Conservation (phyloP, 169 alveolate species). For the Eimeria necatrix region DNA sequence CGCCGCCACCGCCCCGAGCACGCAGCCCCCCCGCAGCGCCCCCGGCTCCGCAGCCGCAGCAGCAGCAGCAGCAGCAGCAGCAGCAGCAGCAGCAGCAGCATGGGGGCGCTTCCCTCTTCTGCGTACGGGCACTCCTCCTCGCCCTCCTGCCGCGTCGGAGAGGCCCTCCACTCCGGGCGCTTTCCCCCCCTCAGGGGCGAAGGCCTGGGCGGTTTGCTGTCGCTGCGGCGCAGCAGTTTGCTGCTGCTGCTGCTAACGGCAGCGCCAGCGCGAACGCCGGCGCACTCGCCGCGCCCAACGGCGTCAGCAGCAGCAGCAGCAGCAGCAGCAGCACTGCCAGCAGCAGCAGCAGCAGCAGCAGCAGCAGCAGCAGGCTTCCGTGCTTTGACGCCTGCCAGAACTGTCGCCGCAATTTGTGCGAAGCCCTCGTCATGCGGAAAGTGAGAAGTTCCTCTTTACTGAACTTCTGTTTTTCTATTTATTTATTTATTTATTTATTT, state of each 20-base stretch:
- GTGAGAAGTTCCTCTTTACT: not conserved
- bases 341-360: constrained; percentile 1
- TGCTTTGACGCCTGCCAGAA: not conserved
- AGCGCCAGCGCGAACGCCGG: not conserved
- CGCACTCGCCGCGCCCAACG: not conserved
- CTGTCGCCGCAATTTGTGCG: not conserved
- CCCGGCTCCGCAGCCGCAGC: not conserved
- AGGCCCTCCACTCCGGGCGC: constrained; percentile 11
- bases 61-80: constrained; percentile 8
- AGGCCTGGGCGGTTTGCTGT: not conserved
- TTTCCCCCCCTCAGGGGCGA: not conserved
- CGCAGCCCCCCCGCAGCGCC: too few relatives aligned
- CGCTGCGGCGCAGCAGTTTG: not conserved
- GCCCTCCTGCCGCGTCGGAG: not conserved
- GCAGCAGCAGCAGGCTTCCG: not conserved
- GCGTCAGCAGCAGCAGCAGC: not conserved
- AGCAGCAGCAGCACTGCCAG: not conserved
- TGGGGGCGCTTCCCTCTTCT: not conserved
- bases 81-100: constrained; percentile 1
- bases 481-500: too few relatives aligned
- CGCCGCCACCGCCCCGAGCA: not conserved
- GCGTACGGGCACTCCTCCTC: not conserved
- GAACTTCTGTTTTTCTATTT: too few relatives aligned
- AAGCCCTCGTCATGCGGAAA: constrained; percentile 1
- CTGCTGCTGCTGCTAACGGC: not conserved